Evolutionary conservation across 192 early-diverging fungal species (phyloP), one percentile per base, ranked within the genome.

Genomic region (Diversispora eburnea): DNA sequence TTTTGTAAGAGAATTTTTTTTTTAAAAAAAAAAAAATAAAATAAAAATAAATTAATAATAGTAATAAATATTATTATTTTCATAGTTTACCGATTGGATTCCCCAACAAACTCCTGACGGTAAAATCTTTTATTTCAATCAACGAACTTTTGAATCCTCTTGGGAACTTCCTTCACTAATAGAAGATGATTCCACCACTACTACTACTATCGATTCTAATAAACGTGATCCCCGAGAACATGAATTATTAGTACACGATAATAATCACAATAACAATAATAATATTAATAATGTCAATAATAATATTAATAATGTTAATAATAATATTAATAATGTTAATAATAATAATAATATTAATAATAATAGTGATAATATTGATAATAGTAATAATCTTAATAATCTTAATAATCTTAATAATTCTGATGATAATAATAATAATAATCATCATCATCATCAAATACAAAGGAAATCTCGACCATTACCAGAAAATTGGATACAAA

Each of bases 81-180:
- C 41, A 64, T 70, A 45, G 77, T 73, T 56, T 75, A 73, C 77
- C 8, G 77, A 78, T 64, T 84, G 83, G 83, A 75, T 84, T n/a
- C 66, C 77, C 5, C 83, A 81, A 57, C 76, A 78, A 22, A 84
- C 83, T 3, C 78, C 80, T 1, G 83, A 84, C 77, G 83, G 83
- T 4, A 74, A 76, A 25, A 77, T 80, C 46, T 84, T 84, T 77
- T 84, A 84, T 56, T 84, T 76, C 58, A 84, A 84, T 58, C 68
- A 75, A 45, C 74, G 76, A 20, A 84, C 83, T 56, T 67, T 75
- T 39, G 83, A 79, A 72, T 84, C 83, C 6, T 70, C 76, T 10
- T 84, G 83, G 83, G 67, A 68, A 1, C 17, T 73, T 43, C 75
- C 75, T 56, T 25, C 52, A 33, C 51, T 17, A 0, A 13, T 54